Base-by-base conservation (phyloP, 2,329 filamentous ascomycete genomes). In the Colletotrichum tofieldiae region DNA sequence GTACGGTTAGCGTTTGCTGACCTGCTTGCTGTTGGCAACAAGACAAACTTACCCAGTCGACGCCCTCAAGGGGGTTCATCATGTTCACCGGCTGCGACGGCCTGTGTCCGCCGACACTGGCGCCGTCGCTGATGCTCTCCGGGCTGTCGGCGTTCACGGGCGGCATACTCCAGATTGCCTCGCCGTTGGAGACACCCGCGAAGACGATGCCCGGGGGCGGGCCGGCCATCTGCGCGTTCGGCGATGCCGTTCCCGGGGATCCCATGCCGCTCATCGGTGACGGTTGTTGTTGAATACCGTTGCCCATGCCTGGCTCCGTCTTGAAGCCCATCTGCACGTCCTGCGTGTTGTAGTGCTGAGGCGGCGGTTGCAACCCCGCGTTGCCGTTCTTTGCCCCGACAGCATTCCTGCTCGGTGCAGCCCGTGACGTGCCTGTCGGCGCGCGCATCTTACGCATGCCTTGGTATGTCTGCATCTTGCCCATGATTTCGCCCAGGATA, bases 401-500 rank as follows among this genome's bases (percentile, higher is more conserved):
- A 9, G 82, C 82, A 49, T 82, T 79, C 60, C 79, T 77, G 62
- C 78, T 77, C 0, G 81, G 81, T 3, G 81, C 77, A 0, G 84
- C 84, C 16, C 79, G 81, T 11, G 82, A 78, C 72, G 86, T 85
- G 52, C 79, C 80, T 5, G 80, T 85, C 0, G 89, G 88, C 1
- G 87, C 87, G 20, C 88, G 83, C 78, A 89, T 85, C 73, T 88
- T 89, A 49, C 91, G 86, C 82, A 91, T 86, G 32, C 82, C 83
- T 76, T 88, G 86, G 76, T 92, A 93, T 4, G 88, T 82, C 18
- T 87, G 85, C 41, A 89, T 89, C 75, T 91, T 90, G 47, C 88
- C 86, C 75, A 88, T 84, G 47, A 94, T 84, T 72, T 93, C 91
- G 12, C 84, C 84, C 41, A 94, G 81, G 1, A 95, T 87, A 26